Conservation (phyloP, 345 rosid species). For the Gossypium herbaceum region DNA sequence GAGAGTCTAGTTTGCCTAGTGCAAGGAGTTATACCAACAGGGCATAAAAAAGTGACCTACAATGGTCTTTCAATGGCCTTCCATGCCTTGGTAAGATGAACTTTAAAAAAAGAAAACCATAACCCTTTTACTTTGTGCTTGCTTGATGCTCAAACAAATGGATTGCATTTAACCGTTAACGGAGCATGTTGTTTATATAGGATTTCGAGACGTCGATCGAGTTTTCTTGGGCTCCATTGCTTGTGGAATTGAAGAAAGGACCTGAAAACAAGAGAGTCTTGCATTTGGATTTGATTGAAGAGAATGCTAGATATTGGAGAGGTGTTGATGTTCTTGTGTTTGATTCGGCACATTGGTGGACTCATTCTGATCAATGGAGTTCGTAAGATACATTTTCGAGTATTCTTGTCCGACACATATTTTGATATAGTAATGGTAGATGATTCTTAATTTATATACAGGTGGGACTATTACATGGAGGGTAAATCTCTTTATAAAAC, state of each 20-base stretch:
- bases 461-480: constrained; percentile 79
- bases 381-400: constrained; percentile 42
- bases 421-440: not conserved
- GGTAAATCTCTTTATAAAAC: constrained; percentile 35
- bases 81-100: constrained; percentile 56
- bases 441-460: constrained; percentile 10
- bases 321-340: constrained; percentile 81
- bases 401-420: not conserved
- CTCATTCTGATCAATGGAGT: constrained; percentile 69
- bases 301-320: constrained; percentile 88
- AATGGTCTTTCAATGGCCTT: constrained; percentile 87
- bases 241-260: constrained; percentile 72
- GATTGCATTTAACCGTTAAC: not conserved
- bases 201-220: constrained; percentile 78
- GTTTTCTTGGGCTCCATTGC: constrained; percentile 91
- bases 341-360: constrained; percentile 99
- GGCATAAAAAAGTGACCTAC: constrained; percentile 58
- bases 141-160: not conserved
- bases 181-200: constrained; percentile 29
- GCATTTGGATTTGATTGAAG: constrained; percentile 85
- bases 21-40: constrained; percentile 76
- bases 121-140: not conserved
- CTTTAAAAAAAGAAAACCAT: not conserved
- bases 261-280: constrained; percentile 53
- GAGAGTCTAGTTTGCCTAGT: constrained; percentile 90